Evolutionary conservation across 1,139 yeast species (phyloP), one percentile per base, ranked within the genome.

Genomic region (Yamadazyma sp.): DNA sequence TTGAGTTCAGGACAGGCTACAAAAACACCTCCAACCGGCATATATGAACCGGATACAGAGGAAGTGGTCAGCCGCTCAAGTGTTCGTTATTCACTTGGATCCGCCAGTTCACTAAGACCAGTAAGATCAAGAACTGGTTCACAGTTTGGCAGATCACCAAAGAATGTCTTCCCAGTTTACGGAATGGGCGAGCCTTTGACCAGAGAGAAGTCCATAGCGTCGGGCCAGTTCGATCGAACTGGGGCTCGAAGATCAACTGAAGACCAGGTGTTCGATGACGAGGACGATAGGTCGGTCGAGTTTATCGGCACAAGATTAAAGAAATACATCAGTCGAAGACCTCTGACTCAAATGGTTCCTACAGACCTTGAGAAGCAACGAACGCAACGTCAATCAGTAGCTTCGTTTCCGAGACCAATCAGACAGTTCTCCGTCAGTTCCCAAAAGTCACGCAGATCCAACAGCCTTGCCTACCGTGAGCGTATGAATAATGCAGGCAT

Each of bases 91-190:
- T 36, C 45, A 1, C n/a, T 29, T 6, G 16, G 29, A 17, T 33
- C 47, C 33, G 15, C 34, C 25, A 34, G 18, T 16, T 11, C 34
- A 2, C 14, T 28, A 6, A 20, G 25, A 27, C 28, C 31, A 4
- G 26, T 34, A 3, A 29, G 40, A 27, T 42, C 51, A 29, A 40
- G 50, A 40, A 18, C 38, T 5, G 38, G 33, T 14, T 28, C 61
- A 2, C 27, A 12, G 27, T 29, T 15, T 29, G 37, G 29, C 2
- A 62, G 80, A 47, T 81, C 89, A 1, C 94, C 92, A 2, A 77
- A 75, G 24, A 86, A 86, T 44, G 89, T 83, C 0, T 85, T 84
- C 59, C 94, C 94, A 0, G 89, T 85, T 1, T 68, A 69, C 47
- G 92, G 87, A 2, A 83, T 84, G 90, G 88, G 86, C 0, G 68